Base-by-base conservation (phyloP, 345 rosid species). In the Bretschneidera sinensis region DNA sequence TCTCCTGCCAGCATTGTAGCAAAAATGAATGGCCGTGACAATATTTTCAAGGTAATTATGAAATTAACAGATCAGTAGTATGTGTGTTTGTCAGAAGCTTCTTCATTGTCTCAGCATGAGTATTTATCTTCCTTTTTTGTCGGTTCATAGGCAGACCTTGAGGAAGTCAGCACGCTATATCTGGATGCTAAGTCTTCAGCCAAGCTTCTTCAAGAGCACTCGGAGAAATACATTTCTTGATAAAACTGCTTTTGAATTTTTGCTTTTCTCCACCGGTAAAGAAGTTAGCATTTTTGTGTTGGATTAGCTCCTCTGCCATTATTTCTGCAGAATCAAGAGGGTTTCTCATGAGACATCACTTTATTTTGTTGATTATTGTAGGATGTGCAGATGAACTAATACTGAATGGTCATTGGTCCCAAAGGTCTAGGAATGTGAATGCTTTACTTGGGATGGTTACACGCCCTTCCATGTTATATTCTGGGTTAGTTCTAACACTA, bases 111-210 rank as follows among this genome's bases (percentile, higher is more conserved):
- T 28, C 31, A 16, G 33, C 39, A 33, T 21, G 21, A 23, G n/a
- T 39, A 25, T 16, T 22, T 28, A 49, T 57, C 23, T 58, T 55
- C 55, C 8, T 21, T 39, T 24, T 21, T 69, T 35, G 14, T 58
- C 28, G 23, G 48, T 33, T 33, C 65, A 49, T 55, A 94, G 99
- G 99, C 74, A 39, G 99, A 94, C 71, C 79, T 94, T 34, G 95
- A 83, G 74, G 99, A 94, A 81, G 92, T 86, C 58, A 76, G 78
- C 43, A 64, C 80, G 48, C 74, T 94, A 14, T 94, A 88, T 71
- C 76, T 85, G 11, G 99, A 94, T 51, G 96, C 99, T 69, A 94
- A 90, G 79, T 88, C 99, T 61, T 94, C 99, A 0, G 95, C 91
- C 18, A 90, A 77, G 77, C 72, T 88, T 59, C 88, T 94, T 56